Evolutionary conservation across 352 stramenopile genomes (phyloP), one percentile per base, ranked within the genome.

Genomic region (Phytopythium oedochilum): DNA sequence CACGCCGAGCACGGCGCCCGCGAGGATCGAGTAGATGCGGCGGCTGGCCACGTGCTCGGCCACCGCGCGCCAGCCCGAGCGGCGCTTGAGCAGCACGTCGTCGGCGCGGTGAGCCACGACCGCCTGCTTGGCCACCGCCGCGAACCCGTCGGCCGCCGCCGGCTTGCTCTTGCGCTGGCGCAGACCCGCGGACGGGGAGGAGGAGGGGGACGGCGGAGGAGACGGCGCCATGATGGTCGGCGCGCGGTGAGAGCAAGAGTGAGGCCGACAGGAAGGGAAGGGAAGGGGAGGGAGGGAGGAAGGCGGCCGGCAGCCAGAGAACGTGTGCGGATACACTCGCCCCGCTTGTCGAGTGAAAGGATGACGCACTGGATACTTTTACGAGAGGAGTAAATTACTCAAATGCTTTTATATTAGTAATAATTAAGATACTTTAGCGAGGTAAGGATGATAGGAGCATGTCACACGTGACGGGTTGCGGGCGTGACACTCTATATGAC

Each of bases 1-100:
- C n/a, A 91, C 53, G 34, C 81, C 81, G 11, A 89, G 69, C 53
- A 88, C 26, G 11, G 86, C 45, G 5, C 81, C 81, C 2, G 65
- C 57, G 29, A 91, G 56, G 44, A 91, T 64, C n/a, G 72, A 86
- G 67, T 89, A 91, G 58, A 83, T 83, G 49, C 75, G 73, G n/a
- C 78, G 83, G 56, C 53, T 73, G 42, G 73, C 65, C 60, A 91
- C 62, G 56, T 91, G 81, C 23, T 71, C 63, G 17, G 70, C 61
- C n/a, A 76, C 81, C 1, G 31, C 49, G 55, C 84, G 76, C 81
- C 81, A 91, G 45, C 74, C 87, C 53, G 63, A 57, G 17, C 59
- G 62, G 1, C 48, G 48, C 31, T 54, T 42, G 31, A 54, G 48
- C 48, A 54, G 48, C 48, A 54, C 48, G 32, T 52, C 5, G 28